These are phyloP conservation scores for Picea glauca DNA, from an alignment of 75 land plant species.

Conservation along the genomic window DNA sequence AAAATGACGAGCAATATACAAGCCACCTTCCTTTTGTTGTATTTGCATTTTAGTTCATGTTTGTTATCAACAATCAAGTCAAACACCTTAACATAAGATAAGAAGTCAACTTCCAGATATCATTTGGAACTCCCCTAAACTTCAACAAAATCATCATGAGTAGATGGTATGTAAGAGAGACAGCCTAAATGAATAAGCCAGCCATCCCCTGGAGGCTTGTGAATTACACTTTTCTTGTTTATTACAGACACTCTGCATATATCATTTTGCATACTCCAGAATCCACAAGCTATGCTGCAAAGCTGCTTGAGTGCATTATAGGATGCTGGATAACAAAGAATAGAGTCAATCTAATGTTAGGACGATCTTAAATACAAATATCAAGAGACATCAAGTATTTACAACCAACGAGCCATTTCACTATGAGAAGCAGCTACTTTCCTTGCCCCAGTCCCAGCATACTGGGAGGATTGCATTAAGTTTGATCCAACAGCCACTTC, in stretches of 20 bases:
- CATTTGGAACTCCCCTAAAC: not conserved
- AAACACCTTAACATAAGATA: not conserved
- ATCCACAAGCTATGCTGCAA: not conserved
- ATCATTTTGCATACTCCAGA: too few relatives aligned
- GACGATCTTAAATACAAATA: not conserved
- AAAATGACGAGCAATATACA: not conserved
- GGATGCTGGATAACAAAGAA: not conserved
- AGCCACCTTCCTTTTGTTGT: not conserved
- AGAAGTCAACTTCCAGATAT: not conserved
- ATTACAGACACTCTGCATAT: too few relatives aligned
- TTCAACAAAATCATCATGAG: not conserved
- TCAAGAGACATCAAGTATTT: not conserved
- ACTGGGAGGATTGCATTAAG: conserved; percentile 34
- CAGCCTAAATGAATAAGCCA: too few relatives aligned
- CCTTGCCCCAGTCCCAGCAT: conserved; percentile 37
- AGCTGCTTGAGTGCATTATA: not conserved
- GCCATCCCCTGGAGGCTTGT: too few relatives aligned
- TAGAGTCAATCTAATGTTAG: not conserved
- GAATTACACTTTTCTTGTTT: too few relatives aligned
- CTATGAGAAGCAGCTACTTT: conserved; percentile 55
- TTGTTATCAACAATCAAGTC: not conserved
- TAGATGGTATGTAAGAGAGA: too few relatives aligned
- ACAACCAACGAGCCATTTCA: conserved; percentile 23
- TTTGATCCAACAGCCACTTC: conserved; percentile 31
- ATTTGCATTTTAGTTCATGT: not conserved